Conservation (phyloP, 805 yeast species). For the Wickerhamomyces strasburgensis region DNA sequence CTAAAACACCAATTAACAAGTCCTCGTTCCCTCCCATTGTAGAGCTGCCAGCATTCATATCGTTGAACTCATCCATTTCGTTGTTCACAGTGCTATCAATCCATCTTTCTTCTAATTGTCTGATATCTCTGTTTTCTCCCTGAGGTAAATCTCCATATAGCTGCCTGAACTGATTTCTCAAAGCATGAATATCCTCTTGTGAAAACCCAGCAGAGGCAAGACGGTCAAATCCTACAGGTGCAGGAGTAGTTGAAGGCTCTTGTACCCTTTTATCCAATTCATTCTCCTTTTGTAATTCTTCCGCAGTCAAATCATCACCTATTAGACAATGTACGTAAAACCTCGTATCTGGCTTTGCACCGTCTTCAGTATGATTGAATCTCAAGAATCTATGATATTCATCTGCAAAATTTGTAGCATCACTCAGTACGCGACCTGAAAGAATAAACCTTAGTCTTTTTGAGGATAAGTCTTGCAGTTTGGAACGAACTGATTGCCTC, state of each 20-base stretch:
- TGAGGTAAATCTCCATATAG: constrained; percentile 50
- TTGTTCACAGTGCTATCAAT: constrained; percentile 65
- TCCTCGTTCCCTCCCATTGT: constrained; percentile 54
- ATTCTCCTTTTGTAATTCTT: constrained; percentile 56
- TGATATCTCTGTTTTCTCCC: constrained; percentile 36
- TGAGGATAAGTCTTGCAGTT: constrained; percentile 23
- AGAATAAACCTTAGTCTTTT: constrained; percentile 60
- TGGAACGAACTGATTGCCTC: constrained; percentile 37
- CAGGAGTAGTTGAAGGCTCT: constrained; percentile 51
- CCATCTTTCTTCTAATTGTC: constrained; percentile 83
- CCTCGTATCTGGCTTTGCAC: constrained; percentile 20
- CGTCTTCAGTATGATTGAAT: constrained; percentile 11
- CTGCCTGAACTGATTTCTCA: constrained; percentile 69
- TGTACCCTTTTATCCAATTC: constrained; percentile 51
- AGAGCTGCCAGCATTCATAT: constrained; percentile 35
- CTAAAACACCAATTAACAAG: constrained; percentile 59
- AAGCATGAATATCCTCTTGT: constrained; percentile 64
- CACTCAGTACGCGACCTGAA: constrained; percentile 61
- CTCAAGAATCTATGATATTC: constrained; percentile 37
- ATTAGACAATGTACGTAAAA: constrained; percentile 77
- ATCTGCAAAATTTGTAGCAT: constrained; percentile 46
- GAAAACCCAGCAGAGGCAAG: constrained; percentile 79
- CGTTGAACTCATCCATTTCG: constrained; percentile 41
- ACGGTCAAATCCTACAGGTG: constrained; percentile 81
- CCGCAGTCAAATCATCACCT: constrained; percentile 55